Conservation (phyloP, 805 yeast genomes). For the Pichia thaimueangensis region DNA sequence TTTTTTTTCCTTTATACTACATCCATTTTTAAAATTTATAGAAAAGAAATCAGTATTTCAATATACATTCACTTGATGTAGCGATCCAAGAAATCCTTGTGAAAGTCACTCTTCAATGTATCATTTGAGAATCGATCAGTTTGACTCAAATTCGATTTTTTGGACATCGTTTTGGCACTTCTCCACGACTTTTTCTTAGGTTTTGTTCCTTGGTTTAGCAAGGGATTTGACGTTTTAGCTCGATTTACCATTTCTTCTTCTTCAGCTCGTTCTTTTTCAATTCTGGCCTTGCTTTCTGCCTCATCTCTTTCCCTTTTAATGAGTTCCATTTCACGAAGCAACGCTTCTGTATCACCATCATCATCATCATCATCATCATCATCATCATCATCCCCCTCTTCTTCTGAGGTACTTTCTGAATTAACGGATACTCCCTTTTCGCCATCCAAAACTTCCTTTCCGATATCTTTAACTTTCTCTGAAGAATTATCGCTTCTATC, state of each 20-base stretch:
- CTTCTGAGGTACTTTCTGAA: neutral
- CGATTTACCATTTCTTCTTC: slow-evolving; percentile 20
- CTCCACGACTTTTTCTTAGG: slow-evolving; percentile 9
- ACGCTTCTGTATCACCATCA: slow-evolving; percentile 50
- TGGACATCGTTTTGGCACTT: slow-evolving; percentile 11
- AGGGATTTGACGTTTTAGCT: slow-evolving; percentile 25
- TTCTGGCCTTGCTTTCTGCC: slow-evolving; percentile 18
- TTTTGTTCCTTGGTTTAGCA: neutral
- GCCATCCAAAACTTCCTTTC: neutral
- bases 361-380: slow-evolving; percentile 21
- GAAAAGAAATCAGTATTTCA: no score
- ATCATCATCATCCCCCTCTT: slow-evolving; percentile 5
- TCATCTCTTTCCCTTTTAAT: slow-evolving; percentile 32
- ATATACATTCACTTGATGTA: slow-evolving; percentile 32
- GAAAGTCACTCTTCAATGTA: slow-evolving; percentile 35
- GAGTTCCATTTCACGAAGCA: slow-evolving; percentile 34
- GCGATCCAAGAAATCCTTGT: slow-evolving; percentile 36
- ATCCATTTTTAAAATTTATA: no score
- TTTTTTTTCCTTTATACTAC: no score
- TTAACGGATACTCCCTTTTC: no score
- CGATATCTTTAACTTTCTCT: slow-evolving; percentile 6
- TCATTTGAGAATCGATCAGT: slow-evolving; percentile 24
- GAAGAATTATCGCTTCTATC: no score
- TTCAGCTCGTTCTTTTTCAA: no score
- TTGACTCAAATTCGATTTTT: slow-evolving; percentile 2